Evolutionary conservation across 139 green algal species (phyloP).

Genomic region (Klebsormidium nitens): DNA sequence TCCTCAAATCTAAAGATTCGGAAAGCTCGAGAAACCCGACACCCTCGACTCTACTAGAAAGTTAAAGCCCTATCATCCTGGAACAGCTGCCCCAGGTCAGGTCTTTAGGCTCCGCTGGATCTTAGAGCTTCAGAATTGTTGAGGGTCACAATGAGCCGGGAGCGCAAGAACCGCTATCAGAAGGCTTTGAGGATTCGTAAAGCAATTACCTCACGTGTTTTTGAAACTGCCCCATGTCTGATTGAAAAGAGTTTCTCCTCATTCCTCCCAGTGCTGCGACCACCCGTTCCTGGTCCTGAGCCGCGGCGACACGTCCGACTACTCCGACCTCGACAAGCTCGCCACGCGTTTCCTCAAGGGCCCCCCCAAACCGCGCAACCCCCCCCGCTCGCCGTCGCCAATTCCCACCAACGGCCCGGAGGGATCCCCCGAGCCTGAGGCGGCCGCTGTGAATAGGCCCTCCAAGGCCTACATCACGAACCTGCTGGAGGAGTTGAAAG

Average conservation of each 20-base stretch:
- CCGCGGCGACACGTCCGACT: slow-evolving; percentile 32
- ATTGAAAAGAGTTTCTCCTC: neutral
- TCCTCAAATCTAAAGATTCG: too few relatives aligned
- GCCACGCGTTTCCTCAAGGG: slow-evolving; percentile 2
- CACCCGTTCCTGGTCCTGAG: slow-evolving; percentile 77
- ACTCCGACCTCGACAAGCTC: slow-evolving; percentile 22
- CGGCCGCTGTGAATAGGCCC: neutral
- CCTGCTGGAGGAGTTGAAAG: slow-evolving; percentile 24
- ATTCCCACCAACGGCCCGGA: too few relatives aligned
- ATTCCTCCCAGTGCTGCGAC: slow-evolving; percentile 72
- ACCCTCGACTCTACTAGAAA: too few relatives aligned
- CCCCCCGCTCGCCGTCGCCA: too few relatives aligned
- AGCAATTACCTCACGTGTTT: neutral
- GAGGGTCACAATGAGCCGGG: too few relatives aligned
- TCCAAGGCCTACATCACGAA: slow-evolving; percentile 8
- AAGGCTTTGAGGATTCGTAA: neutral
- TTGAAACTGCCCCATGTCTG: too few relatives aligned
- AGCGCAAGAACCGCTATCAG: neutral
- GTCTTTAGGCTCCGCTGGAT: too few relatives aligned
- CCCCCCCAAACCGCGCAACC: neutral
- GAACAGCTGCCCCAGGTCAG: too few relatives aligned
- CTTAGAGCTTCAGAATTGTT: too few relatives aligned
- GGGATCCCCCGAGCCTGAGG: neutral
- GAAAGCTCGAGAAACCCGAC: too few relatives aligned
- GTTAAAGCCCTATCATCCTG: too few relatives aligned